Percentiles rank a stretch among this genome's conserved stretches.
These are phyloP conservation scores for Adenanthera pavonina DNA, from an alignment of 306 rosid genomes.

Conservation along the genomic window DNA sequence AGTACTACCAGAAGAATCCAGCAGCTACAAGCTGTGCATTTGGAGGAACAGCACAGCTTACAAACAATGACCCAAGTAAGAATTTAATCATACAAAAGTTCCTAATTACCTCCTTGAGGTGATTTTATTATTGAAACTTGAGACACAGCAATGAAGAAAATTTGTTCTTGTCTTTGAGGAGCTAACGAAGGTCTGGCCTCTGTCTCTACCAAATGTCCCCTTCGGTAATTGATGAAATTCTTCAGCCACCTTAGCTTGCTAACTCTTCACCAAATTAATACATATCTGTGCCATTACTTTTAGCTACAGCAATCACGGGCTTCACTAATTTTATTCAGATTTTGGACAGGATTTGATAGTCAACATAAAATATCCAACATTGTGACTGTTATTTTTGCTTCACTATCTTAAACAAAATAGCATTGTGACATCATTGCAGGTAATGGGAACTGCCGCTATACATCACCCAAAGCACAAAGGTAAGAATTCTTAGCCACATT, in stretches of 20 bases:
- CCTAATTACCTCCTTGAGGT: not conserved
- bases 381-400: not conserved
- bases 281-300: conserved; percentile 1
- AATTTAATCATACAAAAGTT: conserved; percentile 18
- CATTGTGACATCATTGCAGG: conserved; percentile 59
- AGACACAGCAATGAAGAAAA: not conserved
- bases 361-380: conserved; percentile 14
- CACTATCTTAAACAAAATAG: conserved; percentile 14
- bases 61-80: conserved; percentile 91
- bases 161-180: not conserved
- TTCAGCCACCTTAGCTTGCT: not conserved
- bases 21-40: conserved; percentile 89
- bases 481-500: conserved; percentile 44
- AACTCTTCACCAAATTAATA: conserved; percentile 18
- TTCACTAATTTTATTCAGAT: conserved; percentile 13
- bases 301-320: not conserved
- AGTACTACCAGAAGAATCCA: conserved; percentile 90
- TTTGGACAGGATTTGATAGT: conserved; percentile 10
- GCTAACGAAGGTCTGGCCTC: not conserved
- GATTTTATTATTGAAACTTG: conserved; percentile 1
- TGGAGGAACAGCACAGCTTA: conserved; percentile 83
- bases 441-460: conserved; percentile 74
- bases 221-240: not conserved
- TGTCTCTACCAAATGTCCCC: not conserved
- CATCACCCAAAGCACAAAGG: conserved; percentile 73